Evolutionary conservation across 129 eudicot genomes (phyloP), one percentile per base, ranked within the genome.

Genomic region (Flaveria linearis): DNA sequence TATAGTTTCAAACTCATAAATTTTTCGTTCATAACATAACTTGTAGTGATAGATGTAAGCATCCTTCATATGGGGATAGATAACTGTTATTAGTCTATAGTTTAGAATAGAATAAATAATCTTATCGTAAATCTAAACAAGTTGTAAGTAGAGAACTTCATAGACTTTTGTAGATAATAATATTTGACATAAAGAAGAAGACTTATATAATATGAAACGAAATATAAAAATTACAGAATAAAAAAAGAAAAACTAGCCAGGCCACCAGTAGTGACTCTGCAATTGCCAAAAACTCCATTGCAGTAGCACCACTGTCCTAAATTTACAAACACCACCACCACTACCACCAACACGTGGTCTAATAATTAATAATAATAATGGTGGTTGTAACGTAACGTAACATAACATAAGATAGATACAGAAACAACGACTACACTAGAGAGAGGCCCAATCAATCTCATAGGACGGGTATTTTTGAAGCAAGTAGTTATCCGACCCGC

Each of bases 231-330:
- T 9, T 65, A 82, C 52, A 76, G 0, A 30, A 33, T 70, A 18
- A 49, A 47, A 61, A 50, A 52, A 12, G 18, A 61, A n/a, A 55
- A 16, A 73, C 15, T 20, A 20, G 4, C 45, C 28, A 57, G 72
- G 4, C 45, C 28, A 57, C 76, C 30, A 39, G 57, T 14, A n/a
- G 46, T 49, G 63, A 69, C 79, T 64, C 85, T 83, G 94, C 97
- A 91, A 88, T 78, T 82, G 72, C 7, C 87, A 85, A 91, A 91
- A 91, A 91, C 81, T 84, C 39, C 81, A 91, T 77, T 86, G 97
- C 97, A 85, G 87, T 46, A 22, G 77, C 78, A 11, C 66, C 46
- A 17, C 45, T 72, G 23, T 20, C 6, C 74, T 72, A 79, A 25
- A 79, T 78, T 72, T 79, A 79, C 83, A 79, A 41, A 72, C 68